These are phyloP conservation scores for Debaryomyces coudertii DNA, from an alignment of 1,139 yeast species.

Conservation along the genomic window DNA sequence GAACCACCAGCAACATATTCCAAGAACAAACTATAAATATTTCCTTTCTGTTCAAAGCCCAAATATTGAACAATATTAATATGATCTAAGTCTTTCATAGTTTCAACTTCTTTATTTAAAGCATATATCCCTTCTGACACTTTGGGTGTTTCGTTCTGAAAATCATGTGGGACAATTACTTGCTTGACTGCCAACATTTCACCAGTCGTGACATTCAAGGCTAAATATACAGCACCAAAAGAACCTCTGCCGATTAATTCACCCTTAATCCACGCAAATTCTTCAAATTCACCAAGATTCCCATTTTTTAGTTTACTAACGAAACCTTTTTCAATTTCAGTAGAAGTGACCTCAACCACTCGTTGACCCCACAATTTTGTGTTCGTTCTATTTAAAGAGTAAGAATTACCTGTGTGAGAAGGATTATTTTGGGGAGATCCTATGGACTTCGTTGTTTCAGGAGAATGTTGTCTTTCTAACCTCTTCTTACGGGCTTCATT, in stretches of 20 bases:
- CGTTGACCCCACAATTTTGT: conserved; percentile 98
- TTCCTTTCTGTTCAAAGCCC: conserved; percentile 82
- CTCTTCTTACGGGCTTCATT: conserved; percentile 75
- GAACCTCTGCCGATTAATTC: conserved; percentile 96
- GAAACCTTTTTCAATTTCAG: conserved; percentile 59
- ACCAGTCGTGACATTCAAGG: conserved; percentile 93
- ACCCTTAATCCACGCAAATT: conserved; percentile 98
- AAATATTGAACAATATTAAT: conserved; percentile 91
- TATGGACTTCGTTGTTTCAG: not conserved
- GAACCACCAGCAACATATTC: conserved; percentile 99
- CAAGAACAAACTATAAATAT: conserved; percentile 79
- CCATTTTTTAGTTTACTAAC: conserved; percentile 64
- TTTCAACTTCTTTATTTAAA: conserved; percentile 86
- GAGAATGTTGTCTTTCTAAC: conserved; percentile 33
- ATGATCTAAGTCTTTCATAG: conserved; percentile 93
- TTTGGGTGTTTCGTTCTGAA: conserved; percentile 23
- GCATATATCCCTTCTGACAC: conserved; percentile 72
- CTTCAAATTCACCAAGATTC: conserved; percentile 67
- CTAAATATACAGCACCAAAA: conserved; percentile 93
- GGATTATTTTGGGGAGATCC: conserved; percentile 14
- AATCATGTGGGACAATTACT: conserved; percentile 65
- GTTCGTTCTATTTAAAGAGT: conserved; percentile 62
- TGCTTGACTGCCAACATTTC: conserved; percentile 99
- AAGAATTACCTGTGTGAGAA: conserved; percentile 19
- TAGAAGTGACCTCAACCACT: conserved; percentile 87